phyloP scores from a whole-genome alignment of 495 filamentous ascomycete species.

The Aspergillus indologenus region DNA sequence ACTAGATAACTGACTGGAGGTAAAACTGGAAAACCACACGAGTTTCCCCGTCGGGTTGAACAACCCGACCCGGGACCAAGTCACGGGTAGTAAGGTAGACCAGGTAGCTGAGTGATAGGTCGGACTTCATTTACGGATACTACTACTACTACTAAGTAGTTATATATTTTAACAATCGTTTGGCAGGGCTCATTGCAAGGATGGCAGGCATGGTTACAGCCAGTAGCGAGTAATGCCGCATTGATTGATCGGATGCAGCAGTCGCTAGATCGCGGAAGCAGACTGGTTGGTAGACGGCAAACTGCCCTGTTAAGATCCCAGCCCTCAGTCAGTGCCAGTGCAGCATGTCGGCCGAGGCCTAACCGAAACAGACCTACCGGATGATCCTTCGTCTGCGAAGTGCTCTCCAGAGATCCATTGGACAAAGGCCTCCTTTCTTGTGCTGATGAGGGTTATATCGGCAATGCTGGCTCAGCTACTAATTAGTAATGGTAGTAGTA shows the following conservation, averaged over 20 bases:
- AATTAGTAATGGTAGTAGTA: not conserved
- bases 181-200: not conserved
- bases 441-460: not conserved
- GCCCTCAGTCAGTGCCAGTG: conserved; percentile 14
- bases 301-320: conserved; percentile 9
- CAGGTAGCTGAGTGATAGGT: not conserved
- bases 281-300: not conserved
- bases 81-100: conserved; percentile 1
- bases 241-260: not conserved
- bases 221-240: not conserved
- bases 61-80: not conserved
- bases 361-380: conserved; percentile 20
- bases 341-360: conserved; percentile 11
- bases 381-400: conserved; percentile 11
- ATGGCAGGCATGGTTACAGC: not conserved
- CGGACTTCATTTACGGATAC: too few relatives aligned
- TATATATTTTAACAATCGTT: not conserved
- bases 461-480: not conserved
- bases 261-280: not conserved
- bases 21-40: conserved; percentile 2
- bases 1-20: not conserved
- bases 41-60: conserved; percentile 2
- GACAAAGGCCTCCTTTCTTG: conserved; percentile 1
- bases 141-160: too few relatives aligned
- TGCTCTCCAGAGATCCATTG: conserved; percentile 5